Evolutionary conservation across 1,284 basidiomycete genomes (phyloP).

Genomic region (Erythrobasidium hasegawianum): DNA sequence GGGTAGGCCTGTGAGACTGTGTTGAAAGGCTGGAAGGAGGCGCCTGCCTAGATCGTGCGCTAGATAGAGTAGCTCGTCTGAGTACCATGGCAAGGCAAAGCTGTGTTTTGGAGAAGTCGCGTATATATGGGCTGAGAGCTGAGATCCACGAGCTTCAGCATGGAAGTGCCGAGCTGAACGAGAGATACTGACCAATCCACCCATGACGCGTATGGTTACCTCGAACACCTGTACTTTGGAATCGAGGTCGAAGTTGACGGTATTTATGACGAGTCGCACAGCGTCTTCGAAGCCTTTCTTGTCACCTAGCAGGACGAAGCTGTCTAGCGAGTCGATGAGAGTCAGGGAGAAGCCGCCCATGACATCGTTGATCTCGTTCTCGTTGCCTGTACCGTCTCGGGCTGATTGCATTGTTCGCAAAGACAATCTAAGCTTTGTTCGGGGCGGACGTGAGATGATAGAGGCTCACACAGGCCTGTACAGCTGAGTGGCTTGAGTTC

Average conservation of each 20-base stretch:
- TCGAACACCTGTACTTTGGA: conserved; percentile 73
- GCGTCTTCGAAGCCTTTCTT: conserved; percentile 67
- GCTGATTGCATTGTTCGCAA: conserved; percentile 1
- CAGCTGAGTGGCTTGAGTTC: conserved; percentile 85
- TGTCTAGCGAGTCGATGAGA: conserved; percentile 74
- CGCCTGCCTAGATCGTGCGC: conserved; percentile 80
- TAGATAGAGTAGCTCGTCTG: conserved; percentile 66
- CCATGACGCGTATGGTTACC: conserved; percentile 54
- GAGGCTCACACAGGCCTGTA: conserved; percentile 66
- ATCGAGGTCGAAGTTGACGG: conserved; percentile 74
- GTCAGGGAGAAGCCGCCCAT: conserved; percentile 80
- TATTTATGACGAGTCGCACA: conserved; percentile 67
- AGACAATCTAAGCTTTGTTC: background rate
- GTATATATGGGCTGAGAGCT: conserved; percentile 75
- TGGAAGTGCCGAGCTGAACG: background rate
- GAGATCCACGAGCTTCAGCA: background rate
- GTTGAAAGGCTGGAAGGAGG: conserved; percentile 75
- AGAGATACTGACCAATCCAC: conserved; percentile 58
- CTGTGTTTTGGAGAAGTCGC: conserved; percentile 55
- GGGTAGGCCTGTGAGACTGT: conserved; percentile 78
- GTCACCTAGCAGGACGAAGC: conserved; percentile 70
- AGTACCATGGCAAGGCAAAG: conserved; percentile 45
- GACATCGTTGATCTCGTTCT: conserved; percentile 69
- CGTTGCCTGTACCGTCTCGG: conserved; percentile 57
- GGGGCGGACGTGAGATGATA: background rate